Evolutionary conservation across 2,329 filamentous ascomycete species (phyloP), one percentile per base, ranked within the genome.

Genomic region (Fonsecaea pugnacius): DNA sequence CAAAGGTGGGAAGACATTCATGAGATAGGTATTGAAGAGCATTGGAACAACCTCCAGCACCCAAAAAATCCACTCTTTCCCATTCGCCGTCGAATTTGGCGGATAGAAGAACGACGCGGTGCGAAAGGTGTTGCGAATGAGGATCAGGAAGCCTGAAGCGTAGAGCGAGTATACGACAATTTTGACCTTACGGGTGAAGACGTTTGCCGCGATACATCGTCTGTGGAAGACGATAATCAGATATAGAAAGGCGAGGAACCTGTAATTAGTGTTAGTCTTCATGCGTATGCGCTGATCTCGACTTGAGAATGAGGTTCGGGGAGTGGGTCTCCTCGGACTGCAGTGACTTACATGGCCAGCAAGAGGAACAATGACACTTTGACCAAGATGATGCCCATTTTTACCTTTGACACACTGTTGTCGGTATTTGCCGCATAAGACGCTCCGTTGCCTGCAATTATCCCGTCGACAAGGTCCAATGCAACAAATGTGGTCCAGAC

Each of bases 401-500:
- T 73, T n/a, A 78, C 75, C 54, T 77, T 74, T 33, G 66, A 70
- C 30, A 72, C 64, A 0, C 78, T 73, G 46, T 78, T 67, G 1
- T 57, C 30, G 18, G 63, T 6, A 50, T 70, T 70, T 55, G 64
- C 63, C 10, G 65, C 66, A 16, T 60, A 58, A 4, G 65, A 57
- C 6, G 66, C 69, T 10, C 84, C 84, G 57, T 83, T 82, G 5
- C 76, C 82, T 21, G 83, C 84, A 2, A 86, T 75, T 8, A 65
- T 64, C 60, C 78, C 78, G 43, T 87, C 79, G 0, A 80, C 74
- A 1, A 75, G 72, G 40, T 87, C 83, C 9, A 85, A 75, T 1
- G 81, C 75, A 38, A 88, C 75, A 66, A 88, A 84, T 3, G 80
- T 82, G 67, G 85, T 88, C 68, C 88, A 84, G 4, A 88, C 78